Evolutionary conservation across 1,284 basidiomycete species (phyloP).

Genomic region (Malassezia vespertilionis): DNA sequence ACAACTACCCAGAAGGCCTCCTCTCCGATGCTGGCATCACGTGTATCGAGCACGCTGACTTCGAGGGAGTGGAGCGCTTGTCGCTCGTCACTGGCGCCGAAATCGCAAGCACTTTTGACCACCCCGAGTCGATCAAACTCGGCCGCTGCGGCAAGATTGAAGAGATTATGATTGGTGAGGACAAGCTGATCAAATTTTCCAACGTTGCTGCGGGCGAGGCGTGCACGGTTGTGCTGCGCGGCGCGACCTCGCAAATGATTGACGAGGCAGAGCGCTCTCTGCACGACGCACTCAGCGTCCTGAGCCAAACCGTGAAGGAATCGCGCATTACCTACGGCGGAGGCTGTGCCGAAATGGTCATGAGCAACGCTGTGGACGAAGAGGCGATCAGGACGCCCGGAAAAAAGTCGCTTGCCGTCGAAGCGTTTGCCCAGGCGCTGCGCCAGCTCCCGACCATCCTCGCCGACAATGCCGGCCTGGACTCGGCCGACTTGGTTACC

Average conservation of each 20-base stretch:
- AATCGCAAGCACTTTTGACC: slow-evolving; percentile 89
- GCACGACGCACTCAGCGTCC: slow-evolving; percentile 90
- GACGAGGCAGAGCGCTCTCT: slow-evolving; percentile 96
- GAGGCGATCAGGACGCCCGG: slow-evolving; percentile 72
- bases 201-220: slow-evolving; percentile 95
- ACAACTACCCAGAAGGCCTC: slow-evolving; percentile 96
- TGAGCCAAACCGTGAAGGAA: slow-evolving; percentile 96
- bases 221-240: slow-evolving; percentile 95
- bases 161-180: slow-evolving; percentile 98
- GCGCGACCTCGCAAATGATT: slow-evolving; percentile 95
- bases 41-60: slow-evolving; percentile 97
- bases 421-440: slow-evolving; percentile 77
- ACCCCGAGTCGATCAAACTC: slow-evolving; percentile 83
- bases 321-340: slow-evolving; percentile 86
- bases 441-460: slow-evolving; percentile 81
- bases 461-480: slow-evolving; percentile 94
- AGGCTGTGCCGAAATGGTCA: slow-evolving; percentile 94
- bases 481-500: slow-evolving; percentile 88
- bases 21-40: slow-evolving; percentile 87
- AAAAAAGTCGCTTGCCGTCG: slow-evolving; percentile 90
- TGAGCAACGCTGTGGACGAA: slow-evolving; percentile 88
- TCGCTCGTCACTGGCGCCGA: slow-evolving; percentile 96
- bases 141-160: slow-evolving; percentile 90
- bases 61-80: slow-evolving; percentile 92
- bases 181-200: slow-evolving; percentile 97